Base-by-base conservation (phyloP, 179 eudicot genomes). In the Sideroxylon spinosum region DNA sequence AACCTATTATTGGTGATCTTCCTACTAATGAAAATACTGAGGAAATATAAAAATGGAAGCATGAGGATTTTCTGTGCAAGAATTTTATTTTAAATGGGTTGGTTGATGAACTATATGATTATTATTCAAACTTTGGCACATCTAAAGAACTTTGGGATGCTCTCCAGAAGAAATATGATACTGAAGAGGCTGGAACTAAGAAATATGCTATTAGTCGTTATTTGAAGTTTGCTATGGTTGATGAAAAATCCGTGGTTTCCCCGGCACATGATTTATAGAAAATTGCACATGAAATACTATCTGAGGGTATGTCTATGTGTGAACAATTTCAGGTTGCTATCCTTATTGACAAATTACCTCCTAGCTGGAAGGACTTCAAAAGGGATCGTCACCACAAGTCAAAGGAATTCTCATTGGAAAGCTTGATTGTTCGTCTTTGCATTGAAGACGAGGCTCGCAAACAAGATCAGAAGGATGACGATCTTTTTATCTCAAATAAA, bases 41-140 rank as follows among this genome's bases (percentile, higher is more conserved):
- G 9, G 49, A 65, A 7, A 14, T 50, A 8, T 1, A 52, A 17
- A 6, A 12, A 14, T 76, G 73, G 60, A 14, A 6, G 2, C 19
- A 65, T 16, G 26, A 65, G 12, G 72, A 76, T 49, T 69, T 48
- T 70, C 17, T 57, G 19, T 81, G 84, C 71, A 65, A 69, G 16
- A 77, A 81, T 44, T 78, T 55, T 53, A 48, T 75, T 61, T 49
- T 82, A 6, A 82, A 78, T 75, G 78, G 77, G 3, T 29, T 83
- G 14, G 67, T 71, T 13, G 71, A 79, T 68, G 61, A 75, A 14
- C 48, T 75, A 4, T 80, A 74, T 26, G 70, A 75, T 32, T 80
- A 65, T 25, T 75, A 75, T 25, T 19, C 25, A 1, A 22, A 7
- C 6, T 6, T 20, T 6, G 12, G 61, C 4, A 32, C 53, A 19